phyloP scores from a whole-genome alignment of 2,329 filamentous ascomycete species.

The Pseudopithomyces chartarum region DNA sequence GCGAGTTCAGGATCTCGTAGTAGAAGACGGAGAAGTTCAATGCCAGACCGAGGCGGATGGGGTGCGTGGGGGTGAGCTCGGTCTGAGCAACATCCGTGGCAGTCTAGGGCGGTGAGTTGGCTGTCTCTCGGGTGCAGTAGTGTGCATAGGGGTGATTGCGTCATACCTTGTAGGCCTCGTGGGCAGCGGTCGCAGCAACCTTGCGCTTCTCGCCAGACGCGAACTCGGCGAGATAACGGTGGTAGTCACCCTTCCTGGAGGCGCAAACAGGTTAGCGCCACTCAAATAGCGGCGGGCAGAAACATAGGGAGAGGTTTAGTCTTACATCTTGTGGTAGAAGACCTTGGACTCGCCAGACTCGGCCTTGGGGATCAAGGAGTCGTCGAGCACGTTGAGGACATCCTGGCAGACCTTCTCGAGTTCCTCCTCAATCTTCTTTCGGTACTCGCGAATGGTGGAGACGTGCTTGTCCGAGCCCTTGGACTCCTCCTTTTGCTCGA shows the following conservation, averaged over 20 bases:
- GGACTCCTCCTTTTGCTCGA: slow-evolving; percentile 99
- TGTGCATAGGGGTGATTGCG: slow-evolving; percentile 23
- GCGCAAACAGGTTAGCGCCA: slow-evolving; percentile 17
- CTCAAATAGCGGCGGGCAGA: background rate
- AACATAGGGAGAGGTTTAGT: slow-evolving; percentile 26
- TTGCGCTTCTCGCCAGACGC: slow-evolving; percentile 92
- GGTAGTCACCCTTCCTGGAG: slow-evolving; percentile 92
- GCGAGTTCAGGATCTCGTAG: slow-evolving; percentile 99
- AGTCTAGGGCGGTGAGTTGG: slow-evolving; percentile 62
- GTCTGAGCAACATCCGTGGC: slow-evolving; percentile 98
- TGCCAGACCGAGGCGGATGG: slow-evolving; percentile 94
- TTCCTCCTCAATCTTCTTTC: slow-evolving; percentile 96
- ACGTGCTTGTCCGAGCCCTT: slow-evolving; percentile 98
- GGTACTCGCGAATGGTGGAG: slow-evolving; percentile 91
- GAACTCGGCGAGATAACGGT: slow-evolving; percentile 94
- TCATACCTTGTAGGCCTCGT: slow-evolving; percentile 95
- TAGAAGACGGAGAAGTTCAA: slow-evolving; percentile 99
- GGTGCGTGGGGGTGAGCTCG: slow-evolving; percentile 95
- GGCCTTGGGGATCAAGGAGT: slow-evolving; percentile 92
- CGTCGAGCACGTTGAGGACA: slow-evolving; percentile 91
- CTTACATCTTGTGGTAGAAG: slow-evolving; percentile 99
- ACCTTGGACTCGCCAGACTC: slow-evolving; percentile 98
- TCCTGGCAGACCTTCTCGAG: slow-evolving; percentile 98
- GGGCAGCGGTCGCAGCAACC: slow-evolving; percentile 81
- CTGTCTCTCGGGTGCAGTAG: slow-evolving; percentile 15